Evolutionary conservation across 1,284 basidiomycete genomes (phyloP), one percentile per base, ranked within the genome.

Genomic region (Pseudomicrostroma phylloplanum): DNA sequence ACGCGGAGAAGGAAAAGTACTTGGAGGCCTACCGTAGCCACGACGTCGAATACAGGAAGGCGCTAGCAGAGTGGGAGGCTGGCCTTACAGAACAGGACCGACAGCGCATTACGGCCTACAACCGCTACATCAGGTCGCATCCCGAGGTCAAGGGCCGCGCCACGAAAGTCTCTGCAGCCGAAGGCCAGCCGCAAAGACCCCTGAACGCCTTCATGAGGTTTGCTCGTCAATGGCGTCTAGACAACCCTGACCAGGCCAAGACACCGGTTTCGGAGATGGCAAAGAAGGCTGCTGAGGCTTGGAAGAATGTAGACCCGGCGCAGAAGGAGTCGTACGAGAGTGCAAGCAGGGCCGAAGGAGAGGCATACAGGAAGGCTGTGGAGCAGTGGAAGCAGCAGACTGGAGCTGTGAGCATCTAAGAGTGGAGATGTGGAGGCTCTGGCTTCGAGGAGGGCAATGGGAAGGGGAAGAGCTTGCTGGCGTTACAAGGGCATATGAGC

Each of bases 151-250:
- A 48, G 46, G 46, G 17, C n/a, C n/a, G 46, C n/a, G 46, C n/a
- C 12, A 48, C 17, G 12, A 48, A 48, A n/a, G n/a, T n/a, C n/a
- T 7, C 23, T 23, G 23, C 17, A 23, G 23, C 12, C 46, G 23
- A n/a, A 23, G n/a, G 46, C 46, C n/a, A 48, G 7, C 46, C 46
- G 6, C 17, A 48, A 23, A n/a, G 46, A 12, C 46, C 46, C 12
- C n/a, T 48, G 46, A 48, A 48, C 12, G 46, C 46, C 23, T 48
- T 48, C 12, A 48, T 48, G 46, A 48, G 46, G 12, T 48, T 48
- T 11, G 17, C 23, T n/a, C 17, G 46, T 48, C n/a, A n/a, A 23
- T n/a, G 23, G 46, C 17, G 46, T n/a, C n/a, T 6, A 23, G 46
- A 48, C n/a, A n/a, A 48, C 23, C n/a, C 17, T 4, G n/a, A 48